A percentile compares a stretch with the other conserved stretches of the same genome.
These are phyloP conservation scores for Cicer chorassanicum DNA, from an alignment of 306 rosid genomes.

Conservation along the genomic window DNA sequence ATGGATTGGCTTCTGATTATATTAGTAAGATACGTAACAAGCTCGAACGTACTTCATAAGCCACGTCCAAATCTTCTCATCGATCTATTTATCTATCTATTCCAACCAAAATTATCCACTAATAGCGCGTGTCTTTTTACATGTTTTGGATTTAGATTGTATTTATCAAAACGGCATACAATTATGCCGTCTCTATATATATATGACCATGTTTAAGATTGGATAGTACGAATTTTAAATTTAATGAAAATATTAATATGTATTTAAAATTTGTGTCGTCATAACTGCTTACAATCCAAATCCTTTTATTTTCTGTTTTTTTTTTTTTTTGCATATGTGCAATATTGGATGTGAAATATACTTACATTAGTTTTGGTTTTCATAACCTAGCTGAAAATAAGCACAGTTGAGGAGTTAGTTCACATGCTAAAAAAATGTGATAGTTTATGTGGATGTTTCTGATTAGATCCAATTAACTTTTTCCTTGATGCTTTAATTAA, in stretches of 20 bases:
- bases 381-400: conserved; percentile 35
- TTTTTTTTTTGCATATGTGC: background rate
- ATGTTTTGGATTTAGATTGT: background rate
- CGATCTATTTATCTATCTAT: background rate
- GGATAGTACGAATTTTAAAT: too few species aligned
- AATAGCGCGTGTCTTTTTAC: background rate
- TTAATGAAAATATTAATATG: too few species aligned
- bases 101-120: background rate
- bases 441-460: conserved; percentile 1
- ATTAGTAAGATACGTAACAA: conserved; percentile 60
- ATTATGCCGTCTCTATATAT: too few species aligned
- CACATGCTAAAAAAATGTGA: background rate
- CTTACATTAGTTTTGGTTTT: conserved; percentile 17
- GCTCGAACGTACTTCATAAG: conserved; percentile 47
- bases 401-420: conserved; percentile 8
- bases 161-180: too few species aligned
- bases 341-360: background rate
- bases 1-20: conserved; percentile 63
- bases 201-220: too few species aligned
- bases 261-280: too few species aligned
- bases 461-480: conserved; percentile 10
- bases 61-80: background rate
- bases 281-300: too few species aligned
- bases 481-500: conserved; percentile 38
- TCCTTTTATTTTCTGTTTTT: too few species aligned